Evolutionary conservation across 129 eudicot species (phyloP), one percentile per base, ranked within the genome.

Genomic region (Kitagawia praeruptora): DNA sequence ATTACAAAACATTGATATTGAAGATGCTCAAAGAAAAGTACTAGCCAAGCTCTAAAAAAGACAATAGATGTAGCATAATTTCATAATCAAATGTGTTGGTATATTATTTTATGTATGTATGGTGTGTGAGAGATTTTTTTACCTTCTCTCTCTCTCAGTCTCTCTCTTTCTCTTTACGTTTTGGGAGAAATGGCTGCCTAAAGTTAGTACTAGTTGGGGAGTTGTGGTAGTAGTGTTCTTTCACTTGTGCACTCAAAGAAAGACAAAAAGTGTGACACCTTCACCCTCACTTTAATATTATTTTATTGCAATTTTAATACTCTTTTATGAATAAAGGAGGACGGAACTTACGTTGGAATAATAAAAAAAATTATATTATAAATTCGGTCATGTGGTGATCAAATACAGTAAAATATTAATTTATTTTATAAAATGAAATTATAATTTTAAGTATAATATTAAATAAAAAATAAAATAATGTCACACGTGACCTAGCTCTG

Each of bases 191-290:
- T 61, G 69, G 34, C 69, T 61, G 69, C 69, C 34, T 10, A 61
- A 61, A 61, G 34, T n/a, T 5, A 61, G 69, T n/a, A 3, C 34
- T 61, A 61, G 37, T 61, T 9, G 69, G 69, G 69, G 37, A 61
- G 69, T 61, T 61, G 69, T n/a, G n/a, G 5, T n/a, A 8, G 67
- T 58, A 61, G 69, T 61, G 69, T 61, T 61, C 69, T 61, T 61
- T 61, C 69, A 25, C 69, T 61, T 61, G 69, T 61, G 69, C 69
- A 61, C 69, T 61, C 69, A 61, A 61, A 61, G 69, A 61, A 61
- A 61, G 69, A 61, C 69, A 61, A 61, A 61, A 61, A 9, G 69
- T 61, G 69, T 61, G 69, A 61, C 69, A 34, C 67, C 15, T 1
- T 19, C 25, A 5, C 10, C 19, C 63, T 19, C 11, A 0, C 0